Evolutionary conservation across 2,329 filamentous ascomycete genomes (phyloP), one percentile per base, ranked within the genome.

Genomic region (Botrytis byssoidea): DNA sequence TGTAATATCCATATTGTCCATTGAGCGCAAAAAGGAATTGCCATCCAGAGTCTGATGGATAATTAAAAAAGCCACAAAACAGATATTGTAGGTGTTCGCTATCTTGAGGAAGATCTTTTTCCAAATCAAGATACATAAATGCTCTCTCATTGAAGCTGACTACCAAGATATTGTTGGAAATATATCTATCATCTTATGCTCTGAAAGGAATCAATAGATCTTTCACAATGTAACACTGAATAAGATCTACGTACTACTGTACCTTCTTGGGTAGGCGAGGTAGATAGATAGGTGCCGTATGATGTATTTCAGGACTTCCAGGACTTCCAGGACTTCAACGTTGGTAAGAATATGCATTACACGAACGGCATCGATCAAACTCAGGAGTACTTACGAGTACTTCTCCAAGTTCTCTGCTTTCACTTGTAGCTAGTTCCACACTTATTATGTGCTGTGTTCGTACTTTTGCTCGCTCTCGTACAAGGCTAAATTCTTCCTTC

Each of bases 291-390:
- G 37, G 60, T 63, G n/a, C 22, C 10, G 32, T 25, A 37, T 25
- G 14, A 55, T 55, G 7, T 18, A 8, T 55, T 55, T 10, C 48
- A 51, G 46, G 46, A 48, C 46, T 46, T 55, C 25, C 48, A 51
- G 46, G 46, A 48, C 46, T 46, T 48, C 64, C 32, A 67, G 64
- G 64, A 67, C 22, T 67, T 22, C 46, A 29, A 51, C 20, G 40
- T 20, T 55, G 46, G 22, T 40, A 55, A 35, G 29, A 46, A 14
- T 20, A 3, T 25, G 63, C 20, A 37, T 57, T 40, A 16, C 35
- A 68, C 48, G 18, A 32, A 68, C 48, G 18, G 25, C 48, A 68
- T 68, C 65, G 35, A 57, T 68, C 65, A 57, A 68, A 68, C 35
- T 55, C 18, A 55, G 51, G 51, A 55, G 51, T 29, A 29, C 51